Percentiles rank a stretch among this genome's conserved stretches.
These are phyloP conservation scores for Candida germanica DNA, from an alignment of 805 yeast genomes.

Conservation along the genomic window DNA sequence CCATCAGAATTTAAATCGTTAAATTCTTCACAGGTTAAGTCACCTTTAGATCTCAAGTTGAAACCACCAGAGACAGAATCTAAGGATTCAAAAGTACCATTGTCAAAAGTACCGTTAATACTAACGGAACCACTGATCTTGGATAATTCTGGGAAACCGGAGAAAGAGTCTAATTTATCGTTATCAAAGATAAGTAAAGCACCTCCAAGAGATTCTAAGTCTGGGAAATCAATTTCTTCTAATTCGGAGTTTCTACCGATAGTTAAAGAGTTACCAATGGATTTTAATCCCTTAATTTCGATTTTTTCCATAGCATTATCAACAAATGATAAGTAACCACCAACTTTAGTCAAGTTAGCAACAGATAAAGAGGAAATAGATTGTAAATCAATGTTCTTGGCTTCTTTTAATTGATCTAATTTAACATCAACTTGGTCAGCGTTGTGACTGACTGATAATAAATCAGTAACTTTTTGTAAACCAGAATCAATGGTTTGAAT, in stretches of 20 bases:
- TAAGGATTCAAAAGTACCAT: constrained; percentile 73
- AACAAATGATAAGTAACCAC: constrained; percentile 79
- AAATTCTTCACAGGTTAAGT: constrained; percentile 79
- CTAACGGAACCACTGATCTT: constrained; percentile 86
- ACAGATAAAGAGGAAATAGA: constrained; percentile 72
- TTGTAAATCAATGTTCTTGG: constrained; percentile 84
- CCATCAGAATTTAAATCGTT: constrained; percentile 69
- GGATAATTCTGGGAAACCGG: constrained; percentile 70
- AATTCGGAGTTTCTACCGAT: constrained; percentile 72
- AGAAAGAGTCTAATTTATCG: constrained; percentile 60
- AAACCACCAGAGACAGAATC: constrained; percentile 90
- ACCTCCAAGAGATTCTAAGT: constrained; percentile 79
- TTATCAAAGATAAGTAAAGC: constrained; percentile 90
- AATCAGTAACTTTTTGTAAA: constrained; percentile 68
- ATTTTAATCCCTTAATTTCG: constrained; percentile 50
- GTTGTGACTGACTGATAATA: constrained; percentile 81
- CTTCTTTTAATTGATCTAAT: constrained; percentile 73
- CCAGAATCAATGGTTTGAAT: constrained; percentile 70
- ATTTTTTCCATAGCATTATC: constrained; percentile 62
- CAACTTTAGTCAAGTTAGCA: constrained; percentile 64
- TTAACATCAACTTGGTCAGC: constrained; percentile 69
- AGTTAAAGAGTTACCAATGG: constrained; percentile 79
- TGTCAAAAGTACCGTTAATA: constrained; percentile 74
- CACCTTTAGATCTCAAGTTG: constrained; percentile 69
- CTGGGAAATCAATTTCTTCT: constrained; percentile 62